Conservation (phyloP, 495 filamentous ascomycete species). For the Friedmanniomyces endolithicus region DNA sequence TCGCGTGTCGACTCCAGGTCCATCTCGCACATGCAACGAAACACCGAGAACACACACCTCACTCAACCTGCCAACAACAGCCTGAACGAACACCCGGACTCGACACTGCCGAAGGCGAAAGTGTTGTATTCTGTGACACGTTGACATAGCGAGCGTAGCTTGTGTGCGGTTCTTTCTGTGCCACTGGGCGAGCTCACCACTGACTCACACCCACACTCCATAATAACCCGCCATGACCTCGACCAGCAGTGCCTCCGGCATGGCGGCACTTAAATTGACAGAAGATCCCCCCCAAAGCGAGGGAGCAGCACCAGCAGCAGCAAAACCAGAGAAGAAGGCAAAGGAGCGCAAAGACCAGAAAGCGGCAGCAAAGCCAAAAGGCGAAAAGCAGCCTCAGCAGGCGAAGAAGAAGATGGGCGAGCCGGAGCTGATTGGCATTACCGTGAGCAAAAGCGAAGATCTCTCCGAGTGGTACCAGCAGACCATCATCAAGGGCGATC, state of each 20-base stretch:
- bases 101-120: too few species aligned
- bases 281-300: conserved; percentile 2
- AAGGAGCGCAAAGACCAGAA: conserved; percentile 22
- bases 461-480: conserved; percentile 94
- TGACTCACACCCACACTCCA: background rate
- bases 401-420: conserved; percentile 45
- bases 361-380: conserved; percentile 13
- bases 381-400: background rate
- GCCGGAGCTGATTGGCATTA: conserved; percentile 70
- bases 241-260: background rate
- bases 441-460: conserved; percentile 68
- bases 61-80: too few species aligned
- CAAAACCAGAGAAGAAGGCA: conserved; percentile 20
- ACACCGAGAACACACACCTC: too few species aligned
- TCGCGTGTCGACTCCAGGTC: too few species aligned
- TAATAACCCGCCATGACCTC: conserved; percentile 3
- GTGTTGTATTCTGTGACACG: too few species aligned
- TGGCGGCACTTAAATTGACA: conserved; percentile 13
- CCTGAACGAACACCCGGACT: too few species aligned
- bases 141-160: too few species aligned
- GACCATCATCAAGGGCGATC: conserved; percentile 83
- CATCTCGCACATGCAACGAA: too few species aligned
- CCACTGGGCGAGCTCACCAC: background rate
- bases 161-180: too few species aligned
- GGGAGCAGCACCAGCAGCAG: background rate